These are phyloP conservation scores for Pterocarpus macrocarpus DNA, from an alignment of 306 rosid species.

Conservation along the genomic window DNA sequence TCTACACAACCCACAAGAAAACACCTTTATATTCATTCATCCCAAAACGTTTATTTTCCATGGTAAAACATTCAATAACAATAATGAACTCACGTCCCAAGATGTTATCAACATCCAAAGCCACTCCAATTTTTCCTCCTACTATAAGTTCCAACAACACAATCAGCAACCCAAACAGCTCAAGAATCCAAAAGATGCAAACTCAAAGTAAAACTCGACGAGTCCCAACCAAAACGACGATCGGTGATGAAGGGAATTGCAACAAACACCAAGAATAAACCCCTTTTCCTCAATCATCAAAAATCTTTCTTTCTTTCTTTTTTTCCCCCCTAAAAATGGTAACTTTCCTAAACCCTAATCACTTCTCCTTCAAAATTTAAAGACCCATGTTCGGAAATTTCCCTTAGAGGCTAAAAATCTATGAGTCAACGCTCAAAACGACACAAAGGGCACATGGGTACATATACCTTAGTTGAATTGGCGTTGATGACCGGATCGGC, in stretches of 20 bases:
- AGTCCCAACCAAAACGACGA: constrained; percentile 26
- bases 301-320: not conserved
- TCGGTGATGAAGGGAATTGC: not conserved
- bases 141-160: not conserved
- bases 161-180: constrained; percentile 16
- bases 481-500: constrained; percentile 62
- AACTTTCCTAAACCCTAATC: constrained; percentile 53
- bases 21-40: not conserved
- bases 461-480: constrained; percentile 65
- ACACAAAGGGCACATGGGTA: not conserved
- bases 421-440: constrained; percentile 34
- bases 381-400: constrained; percentile 22
- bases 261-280: not conserved
- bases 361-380: not conserved
- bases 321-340: not conserved
- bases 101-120: not conserved
- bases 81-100: not conserved
- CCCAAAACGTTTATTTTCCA: not conserved
- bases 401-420: not conserved
- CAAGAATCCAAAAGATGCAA: not conserved
- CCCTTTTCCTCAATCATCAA: constrained; percentile 4
- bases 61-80: not conserved
- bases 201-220: not conserved
- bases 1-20: not conserved
- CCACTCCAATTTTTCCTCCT: constrained; percentile 1